phyloP scores from a whole-genome alignment of 805 yeast genomes.

The Candida broadrunensis region DNA sequence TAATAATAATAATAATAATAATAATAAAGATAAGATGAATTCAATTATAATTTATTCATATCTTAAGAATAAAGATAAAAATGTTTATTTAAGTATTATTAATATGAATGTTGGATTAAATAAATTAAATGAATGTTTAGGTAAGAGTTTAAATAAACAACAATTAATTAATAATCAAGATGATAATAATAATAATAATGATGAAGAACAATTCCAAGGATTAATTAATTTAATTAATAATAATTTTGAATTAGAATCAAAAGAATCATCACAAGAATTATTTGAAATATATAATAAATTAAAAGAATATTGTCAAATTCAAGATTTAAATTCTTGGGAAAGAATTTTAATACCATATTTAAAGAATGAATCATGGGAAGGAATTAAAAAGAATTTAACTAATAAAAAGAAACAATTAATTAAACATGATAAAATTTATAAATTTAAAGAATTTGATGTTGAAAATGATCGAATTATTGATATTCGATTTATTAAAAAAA shows the following conservation, averaged over 20 bases:
- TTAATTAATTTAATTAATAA: slow-evolving; percentile 19
- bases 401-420: background rate
- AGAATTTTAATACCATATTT: slow-evolving; percentile 25
- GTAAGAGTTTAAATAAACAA: slow-evolving; percentile 46
- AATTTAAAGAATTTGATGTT: slow-evolving; percentile 52
- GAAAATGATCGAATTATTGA: slow-evolving; percentile 69
- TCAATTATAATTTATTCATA: slow-evolving; percentile 43
- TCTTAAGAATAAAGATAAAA: slow-evolving; percentile 40
- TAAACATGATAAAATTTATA: slow-evolving; percentile 10
- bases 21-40: too few relatives aligned
- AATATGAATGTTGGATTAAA: slow-evolving; percentile 64
- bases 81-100: slow-evolving; percentile 41
- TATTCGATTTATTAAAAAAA: slow-evolving; percentile 46
- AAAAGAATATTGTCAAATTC: slow-evolving; percentile 12
- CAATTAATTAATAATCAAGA: background rate
- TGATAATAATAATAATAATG: slow-evolving; percentile 9
- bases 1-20: too few relatives aligned
- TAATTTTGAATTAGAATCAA: slow-evolving; percentile 15
- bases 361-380: slow-evolving; percentile 24
- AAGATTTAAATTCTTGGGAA: slow-evolving; percentile 24
- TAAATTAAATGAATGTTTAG: slow-evolving; percentile 64
- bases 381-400: slow-evolving; percentile 14
- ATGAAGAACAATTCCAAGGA: slow-evolving; percentile 12
- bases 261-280: slow-evolving; percentile 14
- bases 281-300: slow-evolving; percentile 23